Conservation (phyloP, 306 rosid genomes). For the Dryas octopetala region DNA sequence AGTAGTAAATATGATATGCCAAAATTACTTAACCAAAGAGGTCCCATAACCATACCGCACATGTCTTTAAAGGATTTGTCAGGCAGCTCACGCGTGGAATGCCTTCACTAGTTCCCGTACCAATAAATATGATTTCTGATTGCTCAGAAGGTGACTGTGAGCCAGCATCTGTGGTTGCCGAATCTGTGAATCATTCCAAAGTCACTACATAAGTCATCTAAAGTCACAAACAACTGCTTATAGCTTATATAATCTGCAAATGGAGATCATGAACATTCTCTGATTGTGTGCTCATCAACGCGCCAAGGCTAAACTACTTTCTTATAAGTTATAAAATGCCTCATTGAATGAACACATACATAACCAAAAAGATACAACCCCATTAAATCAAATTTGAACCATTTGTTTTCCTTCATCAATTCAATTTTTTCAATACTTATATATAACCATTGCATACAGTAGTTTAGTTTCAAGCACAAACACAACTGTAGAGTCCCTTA, state of each 20-base stretch:
- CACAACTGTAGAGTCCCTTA: not conserved
- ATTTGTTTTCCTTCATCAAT: not conserved
- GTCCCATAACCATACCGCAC: conserved; percentile 47
- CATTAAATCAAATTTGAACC: not conserved
- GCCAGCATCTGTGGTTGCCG: conserved; percentile 34
- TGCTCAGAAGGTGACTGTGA: conserved; percentile 32
- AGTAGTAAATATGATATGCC: not conserved
- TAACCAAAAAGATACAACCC: not conserved
- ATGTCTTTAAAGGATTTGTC: conserved; percentile 69
- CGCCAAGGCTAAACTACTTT: not conserved
- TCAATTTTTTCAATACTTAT: not conserved
- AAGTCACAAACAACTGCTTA: conserved; percentile 4
- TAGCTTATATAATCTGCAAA: not conserved
- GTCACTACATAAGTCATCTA: conserved; percentile 28
- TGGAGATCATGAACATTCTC: conserved; percentile 16
- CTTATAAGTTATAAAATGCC: not conserved
- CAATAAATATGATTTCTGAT: conserved; percentile 70
- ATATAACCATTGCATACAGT: not conserved
- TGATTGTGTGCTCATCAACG: not conserved
- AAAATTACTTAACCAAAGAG: conserved; percentile 10
- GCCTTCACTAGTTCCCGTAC: conserved; percentile 98
- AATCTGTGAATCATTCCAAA: conserved; percentile 37
- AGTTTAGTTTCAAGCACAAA: not conserved
- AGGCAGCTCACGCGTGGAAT: conserved; percentile 88
- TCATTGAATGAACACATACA: not conserved